phyloP scores from a whole-genome alignment of 495 filamentous ascomycete genomes.

The Daldinia bambusicola region DNA sequence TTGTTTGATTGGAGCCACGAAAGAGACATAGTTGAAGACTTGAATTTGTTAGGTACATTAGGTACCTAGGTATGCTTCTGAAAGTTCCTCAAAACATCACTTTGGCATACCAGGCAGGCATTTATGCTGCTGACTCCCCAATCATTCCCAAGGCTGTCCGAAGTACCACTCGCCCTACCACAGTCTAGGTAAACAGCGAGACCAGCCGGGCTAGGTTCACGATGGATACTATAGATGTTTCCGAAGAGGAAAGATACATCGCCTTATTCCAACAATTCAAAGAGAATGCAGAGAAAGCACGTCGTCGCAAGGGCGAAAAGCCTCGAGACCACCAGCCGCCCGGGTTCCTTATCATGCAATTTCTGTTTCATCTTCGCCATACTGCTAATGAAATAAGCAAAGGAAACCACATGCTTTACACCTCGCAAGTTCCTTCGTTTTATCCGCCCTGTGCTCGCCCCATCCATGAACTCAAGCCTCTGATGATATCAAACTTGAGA shows the following conservation, averaged over 20 bases:
- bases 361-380: conserved; percentile 5
- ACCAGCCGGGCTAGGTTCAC: background rate
- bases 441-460: conserved; percentile 33
- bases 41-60: too few species aligned
- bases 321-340: conserved; percentile 27
- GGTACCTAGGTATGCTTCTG: too few species aligned
- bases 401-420: background rate
- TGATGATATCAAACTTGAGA: conserved; percentile 45
- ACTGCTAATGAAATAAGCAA: background rate
- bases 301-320: conserved; percentile 31
- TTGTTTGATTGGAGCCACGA: conserved; percentile 8
- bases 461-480: conserved; percentile 23
- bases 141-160: too few species aligned
- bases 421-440: conserved; percentile 11
- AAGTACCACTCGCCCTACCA: too few species aligned
- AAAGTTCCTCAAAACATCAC: background rate
- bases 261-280: background rate
- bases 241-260: background rate
- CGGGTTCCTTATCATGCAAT: conserved; percentile 4
- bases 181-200: background rate
- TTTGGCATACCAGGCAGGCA: background rate
- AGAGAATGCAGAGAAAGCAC: conserved; percentile 13
- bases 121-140: background rate
- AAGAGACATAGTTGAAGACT: background rate
- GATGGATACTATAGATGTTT: background rate